A percentile compares a stretch with the other conserved stretches of the same genome.
phyloP scores from a whole-genome alignment of 805 yeast genomes.

The Zygosaccharomyces gambellarensis region DNA sequence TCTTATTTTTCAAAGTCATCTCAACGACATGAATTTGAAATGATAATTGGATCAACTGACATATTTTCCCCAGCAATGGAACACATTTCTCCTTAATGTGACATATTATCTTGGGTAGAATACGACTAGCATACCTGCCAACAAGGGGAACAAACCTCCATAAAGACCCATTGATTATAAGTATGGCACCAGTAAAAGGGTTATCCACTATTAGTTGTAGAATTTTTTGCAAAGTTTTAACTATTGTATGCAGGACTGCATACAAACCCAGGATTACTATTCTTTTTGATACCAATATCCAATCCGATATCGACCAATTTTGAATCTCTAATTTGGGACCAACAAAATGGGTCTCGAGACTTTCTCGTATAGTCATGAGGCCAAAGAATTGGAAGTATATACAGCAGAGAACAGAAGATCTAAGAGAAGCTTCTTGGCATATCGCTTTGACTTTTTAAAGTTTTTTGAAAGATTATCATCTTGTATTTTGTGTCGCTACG shows the following conservation, averaged over 20 bases:
- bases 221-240: background rate
- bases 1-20: conserved; percentile 19
- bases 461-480: background rate
- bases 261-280: conserved; percentile 9
- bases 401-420: background rate
- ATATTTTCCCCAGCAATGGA: conserved; percentile 14
- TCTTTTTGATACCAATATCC: conserved; percentile 10
- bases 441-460: background rate
- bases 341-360: conserved; percentile 23
- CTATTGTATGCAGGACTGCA: conserved; percentile 7
- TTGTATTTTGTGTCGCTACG: background rate
- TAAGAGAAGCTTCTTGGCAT: background rate
- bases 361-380: conserved; percentile 12
- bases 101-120: conserved; percentile 4
- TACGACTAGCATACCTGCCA: conserved; percentile 14
- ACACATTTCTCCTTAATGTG: conserved; percentile 1
- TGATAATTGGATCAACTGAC: conserved; percentile 11
- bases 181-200: conserved; percentile 1
- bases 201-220: conserved; percentile 8
- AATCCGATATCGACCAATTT: conserved; percentile 13
- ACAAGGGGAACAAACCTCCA: conserved; percentile 19
- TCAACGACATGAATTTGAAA: conserved; percentile 20
- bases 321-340: conserved; percentile 17
- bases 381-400: background rate
- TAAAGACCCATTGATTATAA: conserved; percentile 8